Base-by-base conservation (phyloP, 75 land plant species). In the Selaginella moellendorffii region DNA sequence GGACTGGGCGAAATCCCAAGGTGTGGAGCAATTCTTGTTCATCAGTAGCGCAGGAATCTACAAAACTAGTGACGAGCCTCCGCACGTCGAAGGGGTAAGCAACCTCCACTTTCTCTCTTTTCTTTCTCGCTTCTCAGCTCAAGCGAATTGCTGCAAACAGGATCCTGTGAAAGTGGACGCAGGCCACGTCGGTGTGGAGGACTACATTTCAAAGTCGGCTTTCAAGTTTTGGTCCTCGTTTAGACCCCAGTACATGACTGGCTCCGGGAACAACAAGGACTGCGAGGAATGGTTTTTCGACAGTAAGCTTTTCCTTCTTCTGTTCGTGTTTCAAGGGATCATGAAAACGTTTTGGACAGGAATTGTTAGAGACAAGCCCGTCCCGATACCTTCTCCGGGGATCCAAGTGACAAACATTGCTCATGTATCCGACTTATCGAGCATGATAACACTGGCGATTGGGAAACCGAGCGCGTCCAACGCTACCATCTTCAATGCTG, bases 221-320 rank as follows among this genome's bases (percentile, higher is more conserved):
- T 86, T 89, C 26, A 60, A 75, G 52, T 81, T 80, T 67, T 93
- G 90, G 90, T 82, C 90, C 22, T 54, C 72, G 42, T 93, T 93
- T 72, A 82, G 98, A 1, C 98, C 98, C 17, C 98, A 93, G 53
- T 93, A 93, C 72, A 92, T 93, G 87, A 83, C 82, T 52, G 98
- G 98, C 10, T 90, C 96, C 61, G 96, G 98, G 26, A 93, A 93
- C 79, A 93, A 93, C 79, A 93, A 93, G 75, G 98, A 93, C 30
- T 93, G 98, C 63, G 98, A 93, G 65, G 98, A 93, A 63, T 93
- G 98, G 96, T 93, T 93, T 69, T 93, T 93, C 65, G 98, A 93
- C 69, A 66, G 98, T 92, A 81, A 66, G 97, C 63, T 31, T 62
- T 17, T 21, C 25, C 60, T n/a, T n/a, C n/a, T n/a, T n/a, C n/a